phyloP scores from a whole-genome alignment of 768 basidiomycete genomes.

The Hygrocybe coccinea region DNA sequence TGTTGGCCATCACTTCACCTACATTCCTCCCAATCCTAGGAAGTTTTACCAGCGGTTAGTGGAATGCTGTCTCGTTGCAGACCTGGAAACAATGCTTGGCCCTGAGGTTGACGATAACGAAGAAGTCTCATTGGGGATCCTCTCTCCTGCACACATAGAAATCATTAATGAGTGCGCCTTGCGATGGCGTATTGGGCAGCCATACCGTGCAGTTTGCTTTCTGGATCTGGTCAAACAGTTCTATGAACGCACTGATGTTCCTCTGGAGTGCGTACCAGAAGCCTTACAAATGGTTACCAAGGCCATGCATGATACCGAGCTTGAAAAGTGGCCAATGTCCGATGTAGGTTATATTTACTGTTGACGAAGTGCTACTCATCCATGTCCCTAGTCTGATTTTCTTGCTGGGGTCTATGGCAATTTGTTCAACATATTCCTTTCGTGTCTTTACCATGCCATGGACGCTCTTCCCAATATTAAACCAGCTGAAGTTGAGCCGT shows the following conservation, averaged over 20 bases:
- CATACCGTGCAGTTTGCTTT: constrained; percentile 75
- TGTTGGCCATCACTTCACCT: constrained; percentile 77
- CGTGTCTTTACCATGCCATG: constrained; percentile 78
- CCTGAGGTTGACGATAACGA: constrained; percentile 91
- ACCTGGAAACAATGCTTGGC: constrained; percentile 85
- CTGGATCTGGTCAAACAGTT: constrained; percentile 80
- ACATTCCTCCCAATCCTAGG: constrained; percentile 84
- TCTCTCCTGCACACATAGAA: constrained; percentile 73
- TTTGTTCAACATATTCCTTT: constrained; percentile 84
- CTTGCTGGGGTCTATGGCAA: constrained; percentile 62
- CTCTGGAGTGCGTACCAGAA: constrained; percentile 91
- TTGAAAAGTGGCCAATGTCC: constrained; percentile 71
- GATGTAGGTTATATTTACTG: constrained; percentile 57
- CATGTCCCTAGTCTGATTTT: constrained; percentile 51
- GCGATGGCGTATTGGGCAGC: constrained; percentile 82
- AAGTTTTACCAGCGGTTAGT: constrained; percentile 82
- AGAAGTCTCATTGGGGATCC: constrained; percentile 89
- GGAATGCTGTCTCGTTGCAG: constrained; percentile 74
- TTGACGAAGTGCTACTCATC: not conserved
- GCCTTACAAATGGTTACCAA: constrained; percentile 72
- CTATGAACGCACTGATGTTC: constrained; percentile 86
- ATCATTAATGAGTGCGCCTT: constrained; percentile 84
- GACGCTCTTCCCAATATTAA: constrained; percentile 73
- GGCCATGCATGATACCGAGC: constrained; percentile 61
- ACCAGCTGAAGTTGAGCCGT: constrained; percentile 60